Evolutionary conservation across 2,329 filamentous ascomycete genomes (phyloP).

Genomic region (Paraconiothyrium brasiliense): DNA sequence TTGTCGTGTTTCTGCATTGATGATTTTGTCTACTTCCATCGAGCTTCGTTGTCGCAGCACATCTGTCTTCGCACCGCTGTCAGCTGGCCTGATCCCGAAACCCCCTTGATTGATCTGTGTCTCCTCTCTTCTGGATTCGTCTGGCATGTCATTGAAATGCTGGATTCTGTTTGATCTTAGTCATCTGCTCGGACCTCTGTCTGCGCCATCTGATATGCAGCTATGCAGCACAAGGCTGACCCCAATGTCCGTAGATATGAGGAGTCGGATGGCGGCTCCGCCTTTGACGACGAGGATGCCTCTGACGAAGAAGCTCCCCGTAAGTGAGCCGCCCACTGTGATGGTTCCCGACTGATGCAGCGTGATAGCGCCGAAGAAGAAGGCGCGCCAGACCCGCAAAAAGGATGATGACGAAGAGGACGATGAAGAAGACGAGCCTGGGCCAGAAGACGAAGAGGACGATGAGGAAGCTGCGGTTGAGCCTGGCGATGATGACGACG

Average conservation of each 20-base stretch:
- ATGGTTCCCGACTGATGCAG: constrained; percentile 10
- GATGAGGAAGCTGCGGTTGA: constrained; percentile 26
- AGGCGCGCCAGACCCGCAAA: constrained; percentile 43
- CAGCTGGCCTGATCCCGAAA: constrained; percentile 26
- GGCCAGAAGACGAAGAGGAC: constrained; percentile 45
- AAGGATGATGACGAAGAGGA: constrained; percentile 42
- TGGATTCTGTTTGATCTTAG: constrained; percentile 8
- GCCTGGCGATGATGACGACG: constrained; percentile 36
- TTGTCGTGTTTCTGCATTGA: constrained; percentile 20
- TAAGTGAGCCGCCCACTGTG: constrained; percentile 28
- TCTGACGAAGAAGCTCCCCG: constrained; percentile 47
- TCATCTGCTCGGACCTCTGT: constrained; percentile 9
- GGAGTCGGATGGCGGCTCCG: constrained; percentile 46
- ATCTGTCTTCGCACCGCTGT: constrained; percentile 15
- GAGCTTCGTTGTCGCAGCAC: constrained; percentile 31
- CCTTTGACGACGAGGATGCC: constrained; percentile 48
- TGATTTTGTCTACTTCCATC: constrained; percentile 18
- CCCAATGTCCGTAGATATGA: constrained; percentile 39
- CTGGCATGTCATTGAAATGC: neutral
- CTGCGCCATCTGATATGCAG: neutral
- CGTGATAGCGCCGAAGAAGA: constrained; percentile 46
- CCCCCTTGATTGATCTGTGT: neutral
- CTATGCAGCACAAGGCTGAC: constrained; percentile 30
- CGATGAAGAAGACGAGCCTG: constrained; percentile 41
- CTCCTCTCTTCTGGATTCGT: constrained; percentile 14